A percentile compares a stretch with the other conserved stretches of the same genome.
phyloP scores from a whole-genome alignment of 192 early-diverging fungal species.

The Backusella tuberculispora region DNA sequence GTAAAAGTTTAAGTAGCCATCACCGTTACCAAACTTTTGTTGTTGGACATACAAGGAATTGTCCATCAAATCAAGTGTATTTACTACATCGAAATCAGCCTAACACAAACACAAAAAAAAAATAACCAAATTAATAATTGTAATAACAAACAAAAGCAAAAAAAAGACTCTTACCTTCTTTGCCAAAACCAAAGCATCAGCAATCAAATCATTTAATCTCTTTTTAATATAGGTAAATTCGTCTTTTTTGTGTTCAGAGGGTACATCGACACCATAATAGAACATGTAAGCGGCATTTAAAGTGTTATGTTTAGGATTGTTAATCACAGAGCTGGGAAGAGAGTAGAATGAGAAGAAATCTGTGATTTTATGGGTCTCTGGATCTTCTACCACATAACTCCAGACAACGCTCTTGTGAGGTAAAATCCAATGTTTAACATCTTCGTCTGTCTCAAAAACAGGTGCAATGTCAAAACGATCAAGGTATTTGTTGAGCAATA shows the following conservation, averaged over 20 bases:
- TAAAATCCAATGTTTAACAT: slow-evolving; percentile 91
- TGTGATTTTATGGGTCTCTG: slow-evolving; percentile 66
- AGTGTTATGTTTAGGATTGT: slow-evolving; percentile 67
- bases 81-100: slow-evolving; percentile 92
- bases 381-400: slow-evolving; percentile 92
- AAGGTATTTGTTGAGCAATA: slow-evolving; percentile 78
- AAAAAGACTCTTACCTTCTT: slow-evolving; percentile 24
- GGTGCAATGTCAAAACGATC: slow-evolving; percentile 69
- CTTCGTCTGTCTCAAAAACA: slow-evolving; percentile 75
- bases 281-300: slow-evolving; percentile 94
- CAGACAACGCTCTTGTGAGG: slow-evolving; percentile 85
- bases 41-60: slow-evolving; percentile 81
- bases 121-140: background rate
- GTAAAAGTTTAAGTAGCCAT: slow-evolving; percentile 95
- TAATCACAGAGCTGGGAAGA: slow-evolving; percentile 90
- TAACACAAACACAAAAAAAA: slow-evolving; percentile 22
- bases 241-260: slow-evolving; percentile 43
- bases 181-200: slow-evolving; percentile 83
- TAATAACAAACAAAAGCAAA: background rate
- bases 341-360: slow-evolving; percentile 96
- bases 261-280: slow-evolving; percentile 79
- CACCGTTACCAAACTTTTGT: slow-evolving; percentile 90
- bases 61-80: slow-evolving; percentile 92
- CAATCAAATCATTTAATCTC: slow-evolving; percentile 65
- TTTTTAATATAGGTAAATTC: slow-evolving; percentile 54